A percentile compares a stretch with the other conserved stretches of the same genome.
These are phyloP conservation scores for Cordia subcordata DNA, from an alignment of 257 asterid genomes.

Conservation along the genomic window DNA sequence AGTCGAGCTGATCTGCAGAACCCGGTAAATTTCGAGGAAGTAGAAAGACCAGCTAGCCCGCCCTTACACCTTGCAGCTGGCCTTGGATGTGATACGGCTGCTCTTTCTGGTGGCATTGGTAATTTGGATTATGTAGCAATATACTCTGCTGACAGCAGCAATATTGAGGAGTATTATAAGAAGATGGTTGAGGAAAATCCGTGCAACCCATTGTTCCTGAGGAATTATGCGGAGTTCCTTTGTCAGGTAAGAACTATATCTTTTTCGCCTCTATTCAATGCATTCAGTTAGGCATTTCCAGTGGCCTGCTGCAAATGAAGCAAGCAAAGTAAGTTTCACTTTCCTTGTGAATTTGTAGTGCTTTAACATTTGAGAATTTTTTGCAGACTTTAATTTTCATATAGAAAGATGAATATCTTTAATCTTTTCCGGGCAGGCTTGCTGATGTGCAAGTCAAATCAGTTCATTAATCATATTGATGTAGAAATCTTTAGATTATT, in stretches of 20 bases:
- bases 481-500: no score
- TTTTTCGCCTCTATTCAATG: neutral
- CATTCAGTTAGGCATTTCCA: neutral
- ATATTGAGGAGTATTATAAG: conserved; percentile 43
- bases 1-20: conserved; percentile 13
- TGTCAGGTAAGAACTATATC: conserved; percentile 46
- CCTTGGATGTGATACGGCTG: conserved; percentile 38
- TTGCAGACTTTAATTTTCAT: no score
- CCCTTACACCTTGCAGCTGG: conserved; percentile 75
- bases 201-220: conserved; percentile 40
- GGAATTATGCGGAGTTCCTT: conserved; percentile 53
- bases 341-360: no score
- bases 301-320: no score
- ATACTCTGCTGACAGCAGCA: conserved; percentile 16
- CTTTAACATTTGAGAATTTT: no score
- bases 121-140: conserved; percentile 11
- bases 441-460: no score
- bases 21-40: conserved; percentile 26
- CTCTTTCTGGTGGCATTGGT: conserved; percentile 18
- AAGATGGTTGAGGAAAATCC: conserved; percentile 71
- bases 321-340: no score
- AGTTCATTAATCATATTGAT: no score
- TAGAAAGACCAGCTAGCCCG: conserved; percentile 54
- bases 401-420: no score
- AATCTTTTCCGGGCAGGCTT: no score